A percentile compares a stretch with the other conserved stretches of the same genome.
Conservation (phyloP, 495 filamentous ascomycete species). For the Pyronema omphalodes region DNA sequence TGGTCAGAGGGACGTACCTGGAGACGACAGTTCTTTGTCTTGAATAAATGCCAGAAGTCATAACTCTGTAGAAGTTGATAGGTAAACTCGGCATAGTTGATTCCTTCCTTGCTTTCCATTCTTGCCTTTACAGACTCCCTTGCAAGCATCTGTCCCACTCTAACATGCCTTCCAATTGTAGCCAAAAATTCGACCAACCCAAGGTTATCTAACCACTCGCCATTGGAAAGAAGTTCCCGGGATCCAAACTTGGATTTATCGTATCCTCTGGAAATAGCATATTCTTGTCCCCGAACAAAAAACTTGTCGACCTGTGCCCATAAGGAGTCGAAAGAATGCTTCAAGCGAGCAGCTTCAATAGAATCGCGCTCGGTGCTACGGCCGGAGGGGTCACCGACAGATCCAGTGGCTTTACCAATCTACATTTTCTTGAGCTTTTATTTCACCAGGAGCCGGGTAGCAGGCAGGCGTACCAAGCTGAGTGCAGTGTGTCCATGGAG, state of each 20-base stretch:
- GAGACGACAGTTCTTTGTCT: conserved; percentile 28
- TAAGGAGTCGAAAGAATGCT: conserved; percentile 55
- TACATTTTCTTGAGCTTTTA: conserved; percentile 13
- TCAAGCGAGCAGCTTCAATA: conserved; percentile 35
- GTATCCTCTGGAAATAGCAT: conserved; percentile 44
- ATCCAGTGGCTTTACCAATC: conserved; percentile 71
- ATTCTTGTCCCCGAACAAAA: conserved; percentile 48
- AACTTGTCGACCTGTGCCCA: conserved; percentile 64
- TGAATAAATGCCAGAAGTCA: conserved; percentile 82
- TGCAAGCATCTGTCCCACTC: conserved; percentile 70
- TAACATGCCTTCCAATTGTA: conserved; percentile 48
- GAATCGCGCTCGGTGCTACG: conserved; percentile 47
- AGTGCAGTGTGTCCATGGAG: conserved; percentile 58
- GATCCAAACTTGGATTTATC: conserved; percentile 40
- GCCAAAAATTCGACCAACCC: conserved; percentile 53
- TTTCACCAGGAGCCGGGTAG: neutral
- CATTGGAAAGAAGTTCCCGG: conserved; percentile 56
- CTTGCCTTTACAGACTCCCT: conserved; percentile 77
- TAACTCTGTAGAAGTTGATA: conserved; percentile 93
- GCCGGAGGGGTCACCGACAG: conserved; percentile 75
- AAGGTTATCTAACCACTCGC: conserved; percentile 53
- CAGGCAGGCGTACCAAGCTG: conserved; percentile 34
- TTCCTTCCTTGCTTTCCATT: conserved; percentile 62
- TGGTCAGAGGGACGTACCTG: conserved; percentile 8
- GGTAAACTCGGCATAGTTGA: conserved; percentile 83